Evolutionary conservation across 495 filamentous ascomycete genomes (phyloP).

Genomic region (Hyphodiscus hymeniophilus): DNA sequence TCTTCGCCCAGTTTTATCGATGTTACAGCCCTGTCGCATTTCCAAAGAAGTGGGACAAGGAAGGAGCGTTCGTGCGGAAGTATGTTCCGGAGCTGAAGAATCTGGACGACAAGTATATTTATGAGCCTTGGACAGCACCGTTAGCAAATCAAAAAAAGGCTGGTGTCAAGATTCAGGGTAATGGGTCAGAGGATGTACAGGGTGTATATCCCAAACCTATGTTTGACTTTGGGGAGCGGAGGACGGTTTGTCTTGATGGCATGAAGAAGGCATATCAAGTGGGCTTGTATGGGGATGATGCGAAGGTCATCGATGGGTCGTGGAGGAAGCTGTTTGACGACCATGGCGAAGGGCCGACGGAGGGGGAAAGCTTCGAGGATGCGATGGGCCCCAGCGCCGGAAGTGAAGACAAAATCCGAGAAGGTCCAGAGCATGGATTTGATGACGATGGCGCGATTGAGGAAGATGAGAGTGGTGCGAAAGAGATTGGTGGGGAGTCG

Average conservation of each 20-base stretch:
- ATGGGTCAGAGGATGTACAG: conserved; percentile 3
- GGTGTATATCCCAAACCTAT: conserved; percentile 57
- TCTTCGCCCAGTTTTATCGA: conserved; percentile 56
- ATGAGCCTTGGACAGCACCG: conserved; percentile 65
- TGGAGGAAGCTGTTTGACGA: conserved; percentile 48
- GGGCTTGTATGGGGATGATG: conserved; percentile 51
- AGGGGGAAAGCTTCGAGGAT: conserved; percentile 28
- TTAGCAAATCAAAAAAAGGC: conserved; percentile 51
- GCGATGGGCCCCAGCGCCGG: conserved; percentile 5
- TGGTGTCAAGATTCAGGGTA: conserved; percentile 31
- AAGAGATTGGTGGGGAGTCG: conserved; percentile 11
- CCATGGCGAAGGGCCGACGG: conserved; percentile 39
- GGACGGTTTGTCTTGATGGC: conserved; percentile 47
- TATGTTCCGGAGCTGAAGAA: conserved; percentile 55
- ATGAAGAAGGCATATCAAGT: conserved; percentile 61
- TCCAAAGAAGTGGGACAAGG: conserved; percentile 57
- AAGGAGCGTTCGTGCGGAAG: conserved; percentile 48
- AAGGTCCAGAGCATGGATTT: conserved; percentile 18
- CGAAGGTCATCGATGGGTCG: conserved; percentile 47
- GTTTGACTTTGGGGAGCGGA: conserved; percentile 58
- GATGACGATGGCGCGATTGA: conserved; percentile 24
- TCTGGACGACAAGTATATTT: conserved; percentile 58
- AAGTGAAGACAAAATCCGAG: conserved; percentile 19
- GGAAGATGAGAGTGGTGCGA: conserved; percentile 25
- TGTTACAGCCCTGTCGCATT: conserved; percentile 61